A percentile compares a stretch with the other conserved stretches of the same genome.
These are phyloP conservation scores for Butyriboletus loyo DNA, from an alignment of 768 basidiomycete genomes.

Conservation along the genomic window DNA sequence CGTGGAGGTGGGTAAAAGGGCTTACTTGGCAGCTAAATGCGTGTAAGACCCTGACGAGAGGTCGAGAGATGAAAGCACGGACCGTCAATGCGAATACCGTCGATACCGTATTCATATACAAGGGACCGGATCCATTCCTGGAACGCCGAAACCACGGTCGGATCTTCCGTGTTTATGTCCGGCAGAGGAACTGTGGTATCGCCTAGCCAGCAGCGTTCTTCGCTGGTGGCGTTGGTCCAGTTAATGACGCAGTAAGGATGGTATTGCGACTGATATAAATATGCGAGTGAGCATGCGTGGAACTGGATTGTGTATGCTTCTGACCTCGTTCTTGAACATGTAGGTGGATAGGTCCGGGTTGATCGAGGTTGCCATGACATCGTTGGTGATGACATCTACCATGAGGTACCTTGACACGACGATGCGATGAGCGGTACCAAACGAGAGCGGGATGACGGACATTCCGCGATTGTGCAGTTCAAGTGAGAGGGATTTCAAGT, in stretches of 20 bases:
- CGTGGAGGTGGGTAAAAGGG: neutral
- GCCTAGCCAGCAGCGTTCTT: constrained; percentile 82
- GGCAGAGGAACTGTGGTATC: constrained; percentile 70
- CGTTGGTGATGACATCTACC: constrained; percentile 84
- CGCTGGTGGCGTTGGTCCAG: constrained; percentile 65
- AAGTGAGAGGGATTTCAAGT: constrained; percentile 62
- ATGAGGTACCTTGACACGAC: constrained; percentile 58
- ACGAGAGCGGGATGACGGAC: constrained; percentile 34
- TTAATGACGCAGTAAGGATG: constrained; percentile 78
- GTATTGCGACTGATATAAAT: constrained; percentile 50
- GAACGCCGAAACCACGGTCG: constrained; percentile 59
- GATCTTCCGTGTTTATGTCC: constrained; percentile 75
- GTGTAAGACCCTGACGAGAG: neutral
- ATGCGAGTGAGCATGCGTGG: constrained; percentile 1
- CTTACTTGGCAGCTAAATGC: constrained; percentile 33
- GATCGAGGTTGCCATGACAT: constrained; percentile 70
- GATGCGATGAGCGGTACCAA: neutral
- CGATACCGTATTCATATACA: constrained; percentile 69
- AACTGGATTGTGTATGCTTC: constrained; percentile 8
- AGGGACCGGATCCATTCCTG: constrained; percentile 66
- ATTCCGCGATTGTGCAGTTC: constrained; percentile 73
- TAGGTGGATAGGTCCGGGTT: constrained; percentile 63
- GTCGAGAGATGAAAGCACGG: constrained; percentile 7
- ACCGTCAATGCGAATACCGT: constrained; percentile 86
- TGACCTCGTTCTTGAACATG: constrained; percentile 63